Conservation (phyloP, 2,329 filamentous ascomycete species). For the Hypoxylon sp. region DNA sequence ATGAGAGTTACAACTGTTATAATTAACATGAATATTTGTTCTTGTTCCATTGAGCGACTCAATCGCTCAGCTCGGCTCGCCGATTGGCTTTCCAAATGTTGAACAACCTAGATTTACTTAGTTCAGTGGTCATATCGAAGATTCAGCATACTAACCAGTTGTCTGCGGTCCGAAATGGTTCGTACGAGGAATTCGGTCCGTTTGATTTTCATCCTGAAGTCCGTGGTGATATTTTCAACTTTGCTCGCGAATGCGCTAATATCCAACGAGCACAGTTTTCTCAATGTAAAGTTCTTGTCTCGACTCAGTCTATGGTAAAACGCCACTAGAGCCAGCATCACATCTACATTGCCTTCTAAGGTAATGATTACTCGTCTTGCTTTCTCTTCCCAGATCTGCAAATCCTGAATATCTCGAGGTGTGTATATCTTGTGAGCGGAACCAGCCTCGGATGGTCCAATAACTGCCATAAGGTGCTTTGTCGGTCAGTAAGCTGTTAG, state of each 20-base stretch:
- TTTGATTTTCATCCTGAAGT: constrained; percentile 56
- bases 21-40: constrained; percentile 47
- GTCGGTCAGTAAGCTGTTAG: constrained; percentile 15
- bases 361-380: constrained; percentile 56
- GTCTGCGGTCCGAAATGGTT: constrained; percentile 57
- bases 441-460: constrained; percentile 36
- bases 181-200: constrained; percentile 55
- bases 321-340: constrained; percentile 52
- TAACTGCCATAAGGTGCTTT: constrained; percentile 47
- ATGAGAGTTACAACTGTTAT: constrained; percentile 51
- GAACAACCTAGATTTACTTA: constrained; percentile 49
- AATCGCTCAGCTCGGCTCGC: constrained; percentile 51
- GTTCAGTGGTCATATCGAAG: neutral
- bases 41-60: constrained; percentile 43
- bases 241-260: constrained; percentile 50
- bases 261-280: constrained; percentile 43
- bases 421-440: constrained; percentile 44
- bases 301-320: constrained; percentile 51
- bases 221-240: constrained; percentile 55
- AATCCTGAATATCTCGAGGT: constrained; percentile 51
- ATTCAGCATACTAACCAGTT: constrained; percentile 48
- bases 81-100: constrained; percentile 55
- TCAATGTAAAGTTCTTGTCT: constrained; percentile 48
- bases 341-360: constrained; percentile 57
- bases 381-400: constrained; percentile 59